phyloP scores from a whole-genome alignment of 1,284 basidiomycete species.

The Cutaneotrichosporon cyanovorans region DNA sequence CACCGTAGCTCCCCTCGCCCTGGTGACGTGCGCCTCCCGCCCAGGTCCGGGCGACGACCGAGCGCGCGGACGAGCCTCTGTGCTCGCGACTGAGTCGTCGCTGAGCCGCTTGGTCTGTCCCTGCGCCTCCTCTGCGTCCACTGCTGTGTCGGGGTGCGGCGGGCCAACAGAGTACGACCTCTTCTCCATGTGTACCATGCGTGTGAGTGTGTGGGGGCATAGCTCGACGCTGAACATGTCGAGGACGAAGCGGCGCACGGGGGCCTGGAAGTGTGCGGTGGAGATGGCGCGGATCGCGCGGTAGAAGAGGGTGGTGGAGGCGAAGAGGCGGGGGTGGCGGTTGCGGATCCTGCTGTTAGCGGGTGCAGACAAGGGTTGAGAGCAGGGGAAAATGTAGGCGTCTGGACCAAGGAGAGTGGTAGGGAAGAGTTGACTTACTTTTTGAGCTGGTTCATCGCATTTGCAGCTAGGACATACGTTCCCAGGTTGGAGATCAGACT shows the following conservation, averaged over 20 bases:
- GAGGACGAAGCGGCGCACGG: constrained; percentile 82
- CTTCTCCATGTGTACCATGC: constrained; percentile 27
- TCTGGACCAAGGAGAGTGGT: background rate
- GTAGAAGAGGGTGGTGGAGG: constrained; percentile 69
- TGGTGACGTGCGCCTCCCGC: too few species aligned
- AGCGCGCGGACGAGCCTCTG: constrained; percentile 6
- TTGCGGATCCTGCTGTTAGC: constrained; percentile 63
- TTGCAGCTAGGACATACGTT: constrained; percentile 91
- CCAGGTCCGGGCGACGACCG: constrained; percentile 12
- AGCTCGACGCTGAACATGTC: constrained; percentile 83
- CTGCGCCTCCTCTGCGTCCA: background rate
- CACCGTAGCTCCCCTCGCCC: too few species aligned
- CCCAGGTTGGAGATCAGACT: constrained; percentile 86
- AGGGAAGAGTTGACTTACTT: constrained; percentile 52
- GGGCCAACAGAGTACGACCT: constrained; percentile 7
- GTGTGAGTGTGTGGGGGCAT: constrained; percentile 26
- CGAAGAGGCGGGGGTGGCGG: constrained; percentile 58
- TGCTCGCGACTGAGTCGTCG: background rate
- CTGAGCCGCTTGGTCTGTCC: background rate
- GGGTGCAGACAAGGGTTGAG: constrained; percentile 1
- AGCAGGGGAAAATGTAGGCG: too few species aligned
- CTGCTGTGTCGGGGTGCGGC: constrained; percentile 2
- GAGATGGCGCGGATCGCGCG: constrained; percentile 78
- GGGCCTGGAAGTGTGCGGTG: constrained; percentile 77
- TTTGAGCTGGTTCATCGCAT: constrained; percentile 77